These are phyloP conservation scores for Eutrema heterophyllum DNA, from an alignment of 345 rosid genomes.

Conservation along the genomic window DNA sequence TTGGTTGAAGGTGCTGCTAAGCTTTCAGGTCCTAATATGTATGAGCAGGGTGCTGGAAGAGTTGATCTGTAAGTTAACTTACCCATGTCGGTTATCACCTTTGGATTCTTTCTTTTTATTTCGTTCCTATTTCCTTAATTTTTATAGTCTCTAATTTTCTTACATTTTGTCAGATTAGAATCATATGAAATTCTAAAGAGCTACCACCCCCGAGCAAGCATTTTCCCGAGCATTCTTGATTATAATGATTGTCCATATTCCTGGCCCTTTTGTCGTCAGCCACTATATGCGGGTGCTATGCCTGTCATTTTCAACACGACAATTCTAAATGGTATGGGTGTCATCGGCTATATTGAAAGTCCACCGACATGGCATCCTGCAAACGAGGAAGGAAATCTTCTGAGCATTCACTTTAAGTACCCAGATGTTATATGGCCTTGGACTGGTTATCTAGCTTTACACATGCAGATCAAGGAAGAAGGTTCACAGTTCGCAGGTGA, in stretches of 20 bases:
- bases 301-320: constrained; percentile 90
- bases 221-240: constrained; percentile 87
- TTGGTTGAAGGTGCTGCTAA: constrained; percentile 98
- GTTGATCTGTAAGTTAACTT: constrained; percentile 75
- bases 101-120: background rate
- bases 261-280: constrained; percentile 98
- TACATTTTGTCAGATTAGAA: constrained; percentile 73
- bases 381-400: constrained; percentile 79
- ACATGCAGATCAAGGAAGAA: constrained; percentile 99
- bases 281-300: constrained; percentile 96
- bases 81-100: background rate
- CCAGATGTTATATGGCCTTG: constrained; percentile 97
- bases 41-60: constrained; percentile 98
- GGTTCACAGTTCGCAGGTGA: constrained; percentile 78
- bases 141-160: constrained; percentile 27
- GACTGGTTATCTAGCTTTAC: constrained; percentile 94
- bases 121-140: background rate
- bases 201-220: constrained; percentile 90
- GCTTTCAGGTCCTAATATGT: constrained; percentile 93
- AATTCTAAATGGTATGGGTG: constrained; percentile 96
- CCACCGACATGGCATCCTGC: constrained; percentile 93
- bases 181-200: constrained; percentile 89
- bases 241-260: constrained; percentile 88
- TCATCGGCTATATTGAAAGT: constrained; percentile 71
- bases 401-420: constrained; percentile 75